Evolutionary conservation across 352 stramenopile genomes (phyloP), one percentile per base, ranked within the genome.

Genomic region (Phytophthora megakarya): DNA sequence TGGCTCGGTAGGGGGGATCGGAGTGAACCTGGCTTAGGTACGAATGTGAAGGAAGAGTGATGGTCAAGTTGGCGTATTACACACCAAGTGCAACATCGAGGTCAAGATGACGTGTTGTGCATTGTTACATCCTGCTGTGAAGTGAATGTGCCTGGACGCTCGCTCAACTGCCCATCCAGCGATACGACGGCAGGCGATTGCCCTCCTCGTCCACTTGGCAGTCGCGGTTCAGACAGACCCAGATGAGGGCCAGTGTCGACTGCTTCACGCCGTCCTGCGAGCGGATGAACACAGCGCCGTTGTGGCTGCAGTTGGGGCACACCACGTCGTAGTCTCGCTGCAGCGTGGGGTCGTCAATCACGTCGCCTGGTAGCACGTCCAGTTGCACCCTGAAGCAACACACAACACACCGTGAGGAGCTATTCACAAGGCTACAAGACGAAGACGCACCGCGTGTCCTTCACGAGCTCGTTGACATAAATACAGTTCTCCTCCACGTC

Each of bases 381-480:
- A 95, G 65, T 63, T 95, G 87, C 51, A 94, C 82, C 45, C 84
- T 93, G 35, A 5, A 43, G 7, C 21, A 61, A 68, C 4, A 46
- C 21, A 40, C 48, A 43, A 19, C 49, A 35, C 18, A 10, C 15
- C 45, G 44, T 49, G 22, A 37, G 26, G 2, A 7, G 23, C 12
- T 51, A 38, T 38, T 38, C 5, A 69, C 8, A 22, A 47, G 28
- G 4, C 8, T 4, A 26, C 33, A 7, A 25, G 9, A 25, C 44
- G 13, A 4, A 57, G 13, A 55, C 78, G 72, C 55, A 93, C 85
- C 87, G 84, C 28, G 84, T 90, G 74, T 96, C 87, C 73, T 92
- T 94, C 46, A 96, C 87, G 60, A 96, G 75, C 63, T 96, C 86
- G 70, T 96, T 96, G 35, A 81, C 87, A 89, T 96, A 96, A 90